Evolutionary conservation across 192 early-diverging fungal species (phyloP), one percentile per base, ranked within the genome.

Genomic region (Coemansia sp.): DNA sequence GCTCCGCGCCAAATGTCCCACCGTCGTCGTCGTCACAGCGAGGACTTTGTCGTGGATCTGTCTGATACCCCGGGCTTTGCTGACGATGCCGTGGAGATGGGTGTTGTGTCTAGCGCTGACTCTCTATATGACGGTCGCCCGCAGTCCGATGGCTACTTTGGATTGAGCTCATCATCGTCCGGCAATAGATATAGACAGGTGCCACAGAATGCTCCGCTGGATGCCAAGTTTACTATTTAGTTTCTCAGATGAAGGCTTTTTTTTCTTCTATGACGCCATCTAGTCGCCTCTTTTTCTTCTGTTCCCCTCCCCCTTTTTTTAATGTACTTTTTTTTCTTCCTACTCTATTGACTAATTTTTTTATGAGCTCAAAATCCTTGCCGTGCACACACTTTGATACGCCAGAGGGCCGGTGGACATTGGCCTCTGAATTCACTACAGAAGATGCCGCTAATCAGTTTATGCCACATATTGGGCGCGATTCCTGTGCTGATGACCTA

Each of bases 381-480:
- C 24, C 60, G 31, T 72, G 63, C 20, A 51, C 63, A 9, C 55
- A 65, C 24, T 77, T 82, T 28, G 79, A 82, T 35, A 74, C 79
- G 24, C 79, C 79, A 31, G 79, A 82, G 39, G 79, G 79, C 7
- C 59, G 68, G 43, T 82, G 79, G 79, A 24, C 60, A 24, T 31
- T 82, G 39, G 71, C 70, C 3, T 71, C 68, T 13, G 71, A 77
- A 48, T 76, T 76, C 53, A 59, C 67, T 6, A 69, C 74, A 0
- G 79, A 82, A 39, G 79, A 82, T 8, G 74, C 79, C 3, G 79
- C 75, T 6, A 82, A 82, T 40, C 79, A 82, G 62, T 74, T 82
- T 18, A 21, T 40, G 35, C 79, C 79, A 20, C 70, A 73, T 38
- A 62, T 82, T 33, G 61, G 63, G 1, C 63, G 59, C 10, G 68